Base-by-base conservation (phyloP, 1,139 yeast genomes). In the Candida pseudoviswanathii region DNA sequence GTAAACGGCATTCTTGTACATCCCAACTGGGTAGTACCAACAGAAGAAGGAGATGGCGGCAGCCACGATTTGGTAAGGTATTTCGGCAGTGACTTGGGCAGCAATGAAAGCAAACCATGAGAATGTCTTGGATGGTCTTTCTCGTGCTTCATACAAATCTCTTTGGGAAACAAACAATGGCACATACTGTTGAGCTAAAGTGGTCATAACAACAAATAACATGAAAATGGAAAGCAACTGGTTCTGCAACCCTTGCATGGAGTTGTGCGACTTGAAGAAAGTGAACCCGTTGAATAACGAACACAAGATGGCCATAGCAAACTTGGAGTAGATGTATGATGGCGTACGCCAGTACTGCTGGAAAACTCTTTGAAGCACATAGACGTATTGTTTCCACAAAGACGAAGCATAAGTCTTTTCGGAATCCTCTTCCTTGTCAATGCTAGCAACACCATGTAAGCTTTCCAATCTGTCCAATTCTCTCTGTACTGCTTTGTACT, bases 21-120 rank as follows among this genome's bases (percentile, higher is more conserved):
- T 70, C 1, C 95, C 96, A 54, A 88, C 81, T 11, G 80, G 80
- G 63, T 86, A 90, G 68, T 89, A 90, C 84, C 88, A 89, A 52
- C 84, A 79, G 63, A 88, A 80, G 70, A 77, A 90, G 3, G 86
- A 77, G 4, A 87, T 26, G 0, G 92, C 81, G 54, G 90, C 91
- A 49, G 79, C 74, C 3, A 84, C 52, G 16, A 83, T 58, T 61
- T 86, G 87, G 86, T 89, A 87, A 29, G 96, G 96, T 33, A 88
- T 65, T 63, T 90, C 97, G 33, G 81, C 85, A 21, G 84, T 67
- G 43, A 89, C 73, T 66, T 89, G 92, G 22, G 89, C 81, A 32
- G 76, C 57, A 55, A 89, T 68, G 62, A 63, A 66, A 10, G 68
- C 58, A 39, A 63, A 46, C 70, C 71, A 66, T 24, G 66, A 59